These are phyloP conservation scores for Phytophthora europaea DNA, from an alignment of 352 stramenopile species.

Conservation along the genomic window DNA sequence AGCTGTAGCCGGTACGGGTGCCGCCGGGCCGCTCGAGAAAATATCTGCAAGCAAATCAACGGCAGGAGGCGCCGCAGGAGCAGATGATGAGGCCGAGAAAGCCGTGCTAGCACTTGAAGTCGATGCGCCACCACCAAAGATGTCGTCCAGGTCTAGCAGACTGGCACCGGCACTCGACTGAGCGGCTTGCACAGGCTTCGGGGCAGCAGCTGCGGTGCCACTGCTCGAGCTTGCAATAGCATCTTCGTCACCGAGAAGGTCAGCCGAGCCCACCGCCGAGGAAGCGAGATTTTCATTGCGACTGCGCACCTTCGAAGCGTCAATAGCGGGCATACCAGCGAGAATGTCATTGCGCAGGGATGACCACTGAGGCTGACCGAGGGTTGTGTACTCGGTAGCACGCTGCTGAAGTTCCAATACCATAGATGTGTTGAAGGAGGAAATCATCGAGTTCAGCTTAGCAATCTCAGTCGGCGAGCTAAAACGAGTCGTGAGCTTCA, in stretches of 20 bases:
- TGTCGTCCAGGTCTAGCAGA: constrained; percentile 97
- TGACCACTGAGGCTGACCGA: constrained; percentile 85
- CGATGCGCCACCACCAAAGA: constrained; percentile 88
- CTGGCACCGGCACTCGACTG: constrained; percentile 56
- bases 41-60: constrained; percentile 97
- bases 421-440: constrained; percentile 92
- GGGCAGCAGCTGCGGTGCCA: constrained; percentile 18
- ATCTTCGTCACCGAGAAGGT: constrained; percentile 86
- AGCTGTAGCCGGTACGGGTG: constrained; percentile 27
- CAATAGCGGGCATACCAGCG: constrained; percentile 95
- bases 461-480: constrained; percentile 67
- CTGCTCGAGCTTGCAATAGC: constrained; percentile 17
- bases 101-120: constrained; percentile 31
- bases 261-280: constrained; percentile 46
- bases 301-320: constrained; percentile 84
- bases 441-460: constrained; percentile 90
- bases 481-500: constrained; percentile 97
- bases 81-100: constrained; percentile 34
- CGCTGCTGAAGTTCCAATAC: constrained; percentile 98
- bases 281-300: constrained; percentile 66
- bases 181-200: constrained; percentile 33
- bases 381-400: constrained; percentile 95
- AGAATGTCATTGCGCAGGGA: constrained; percentile 90
- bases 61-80: constrained; percentile 39
- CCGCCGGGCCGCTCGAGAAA: constrained; percentile 74